Percentiles rank a stretch among this genome's conserved stretches.
Conservation (phyloP, 768 basidiomycete species). For the Mycena belliarum region DNA sequence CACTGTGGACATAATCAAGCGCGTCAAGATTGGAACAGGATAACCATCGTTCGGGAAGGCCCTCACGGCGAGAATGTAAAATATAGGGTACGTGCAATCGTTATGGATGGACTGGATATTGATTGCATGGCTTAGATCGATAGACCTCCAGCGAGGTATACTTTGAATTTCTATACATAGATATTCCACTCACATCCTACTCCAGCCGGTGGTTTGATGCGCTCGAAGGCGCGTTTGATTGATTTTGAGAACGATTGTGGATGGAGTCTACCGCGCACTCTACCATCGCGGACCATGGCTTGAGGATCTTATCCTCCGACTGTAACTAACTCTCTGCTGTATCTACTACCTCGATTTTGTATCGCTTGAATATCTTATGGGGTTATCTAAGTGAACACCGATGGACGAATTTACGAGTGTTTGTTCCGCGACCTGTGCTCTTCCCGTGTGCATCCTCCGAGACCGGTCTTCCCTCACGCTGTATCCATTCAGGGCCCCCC, state of each 20-base stretch:
- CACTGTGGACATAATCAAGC: conserved; percentile 38
- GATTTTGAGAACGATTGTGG: background rate
- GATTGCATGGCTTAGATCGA: conserved; percentile 2
- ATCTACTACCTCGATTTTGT: conserved; percentile 12
- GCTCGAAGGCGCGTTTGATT: conserved; percentile 17
- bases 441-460: background rate
- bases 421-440: background rate
- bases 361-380: conserved; percentile 9
- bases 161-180: background rate
- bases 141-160: conserved; percentile 16
- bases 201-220: conserved; percentile 19
- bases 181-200: background rate
- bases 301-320: background rate
- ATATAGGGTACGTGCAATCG: conserved; percentile 30
- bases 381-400: background rate
- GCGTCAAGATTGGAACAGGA: conserved; percentile 34
- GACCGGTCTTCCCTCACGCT: background rate
- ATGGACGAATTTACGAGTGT: conserved; percentile 1
- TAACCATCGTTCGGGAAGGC: conserved; percentile 38
- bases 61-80: conserved; percentile 31
- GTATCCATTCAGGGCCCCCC: background rate
- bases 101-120: background rate
- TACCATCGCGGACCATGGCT: too few relatives aligned
- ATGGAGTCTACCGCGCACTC: background rate
- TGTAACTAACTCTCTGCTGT: conserved; percentile 11